phyloP scores from a whole-genome alignment of 169 alveolate species.

The Cryptosporidium andersoni region DNA sequence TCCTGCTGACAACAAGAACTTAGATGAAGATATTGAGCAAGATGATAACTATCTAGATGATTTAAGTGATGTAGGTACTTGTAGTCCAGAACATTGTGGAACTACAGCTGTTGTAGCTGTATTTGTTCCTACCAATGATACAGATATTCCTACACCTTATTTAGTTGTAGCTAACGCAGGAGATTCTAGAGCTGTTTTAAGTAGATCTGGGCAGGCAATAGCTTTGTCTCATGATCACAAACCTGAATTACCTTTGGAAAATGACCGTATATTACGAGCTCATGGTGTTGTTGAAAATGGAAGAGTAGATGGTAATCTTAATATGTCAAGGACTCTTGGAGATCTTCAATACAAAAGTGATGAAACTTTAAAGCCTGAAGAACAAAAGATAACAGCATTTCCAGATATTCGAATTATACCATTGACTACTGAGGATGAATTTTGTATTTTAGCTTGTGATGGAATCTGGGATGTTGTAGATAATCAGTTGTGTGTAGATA shows the following conservation, averaged over 20 bases:
- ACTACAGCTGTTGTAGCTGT: slow-evolving; percentile 87
- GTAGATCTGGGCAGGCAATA: slow-evolving; percentile 90
- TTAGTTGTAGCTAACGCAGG: slow-evolving; percentile 98
- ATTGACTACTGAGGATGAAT: slow-evolving; percentile 88
- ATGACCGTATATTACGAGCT: slow-evolving; percentile 88
- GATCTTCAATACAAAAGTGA: slow-evolving; percentile 94
- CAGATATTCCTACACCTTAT: slow-evolving; percentile 71
- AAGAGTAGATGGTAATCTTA: slow-evolving; percentile 94
- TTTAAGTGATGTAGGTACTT: slow-evolving; percentile 46
- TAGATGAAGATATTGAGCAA: slow-evolving; percentile 77
- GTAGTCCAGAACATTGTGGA: slow-evolving; percentile 83
- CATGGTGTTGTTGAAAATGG: slow-evolving; percentile 96
- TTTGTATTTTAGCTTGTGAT: slow-evolving; percentile 98
- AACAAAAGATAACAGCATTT: slow-evolving; percentile 91
- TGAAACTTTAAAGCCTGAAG: slow-evolving; percentile 83
- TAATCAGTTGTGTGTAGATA: slow-evolving; percentile 91
- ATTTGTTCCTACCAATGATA: slow-evolving; percentile 75
- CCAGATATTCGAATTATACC: slow-evolving; percentile 92
- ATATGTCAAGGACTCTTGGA: slow-evolving; percentile 96
- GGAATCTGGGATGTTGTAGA: slow-evolving; percentile 98
- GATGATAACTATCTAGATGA: slow-evolving; percentile 72
- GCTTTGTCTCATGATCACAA: slow-evolving; percentile 97
- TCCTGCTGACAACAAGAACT: slow-evolving; percentile 4
- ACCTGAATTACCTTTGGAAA: slow-evolving; percentile 94
- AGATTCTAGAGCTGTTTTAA: slow-evolving; percentile 96